Conservation (phyloP, 768 basidiomycete species). For the Clitopilus passeckerianus region DNA sequence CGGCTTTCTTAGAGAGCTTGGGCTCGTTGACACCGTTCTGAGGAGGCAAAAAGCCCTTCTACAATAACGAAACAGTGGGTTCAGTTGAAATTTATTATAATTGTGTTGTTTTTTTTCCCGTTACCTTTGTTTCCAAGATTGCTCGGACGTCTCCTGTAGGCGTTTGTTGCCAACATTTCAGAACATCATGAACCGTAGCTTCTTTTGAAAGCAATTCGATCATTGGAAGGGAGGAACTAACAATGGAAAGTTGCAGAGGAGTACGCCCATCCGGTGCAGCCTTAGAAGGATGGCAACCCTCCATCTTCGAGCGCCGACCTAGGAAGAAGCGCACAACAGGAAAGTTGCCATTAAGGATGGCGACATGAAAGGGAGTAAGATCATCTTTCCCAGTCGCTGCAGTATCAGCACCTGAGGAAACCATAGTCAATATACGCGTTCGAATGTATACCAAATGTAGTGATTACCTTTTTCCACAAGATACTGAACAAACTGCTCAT, state of each 20-base stretch:
- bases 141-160: conserved; percentile 17
- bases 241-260: conserved; percentile 30
- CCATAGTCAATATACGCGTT: background rate
- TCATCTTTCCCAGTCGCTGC: conserved; percentile 22
- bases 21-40: background rate
- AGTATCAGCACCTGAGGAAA: conserved; percentile 23
- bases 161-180: conserved; percentile 24
- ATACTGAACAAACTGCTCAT: conserved; percentile 23
- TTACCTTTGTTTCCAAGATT: conserved; percentile 26
- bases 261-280: conserved; percentile 27
- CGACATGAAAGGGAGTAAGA: conserved; percentile 28
- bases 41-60: conserved; percentile 28
- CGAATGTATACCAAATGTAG: background rate
- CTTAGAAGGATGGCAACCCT: conserved; percentile 31
- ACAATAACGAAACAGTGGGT: background rate
- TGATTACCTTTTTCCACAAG: conserved; percentile 28
- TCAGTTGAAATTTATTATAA: too few relatives aligned
- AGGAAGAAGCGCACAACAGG: conserved; percentile 26
- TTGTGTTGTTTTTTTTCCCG: too few relatives aligned
- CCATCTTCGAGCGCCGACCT: conserved; percentile 22
- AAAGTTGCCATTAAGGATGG: conserved; percentile 28
- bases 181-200: conserved; percentile 33
- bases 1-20: conserved; percentile 17
- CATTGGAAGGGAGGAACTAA: conserved; percentile 18
- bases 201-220: conserved; percentile 29